Evolutionary conservation across 495 filamentous ascomycete species (phyloP).

Genomic region (Talaromyces wortmannii): DNA sequence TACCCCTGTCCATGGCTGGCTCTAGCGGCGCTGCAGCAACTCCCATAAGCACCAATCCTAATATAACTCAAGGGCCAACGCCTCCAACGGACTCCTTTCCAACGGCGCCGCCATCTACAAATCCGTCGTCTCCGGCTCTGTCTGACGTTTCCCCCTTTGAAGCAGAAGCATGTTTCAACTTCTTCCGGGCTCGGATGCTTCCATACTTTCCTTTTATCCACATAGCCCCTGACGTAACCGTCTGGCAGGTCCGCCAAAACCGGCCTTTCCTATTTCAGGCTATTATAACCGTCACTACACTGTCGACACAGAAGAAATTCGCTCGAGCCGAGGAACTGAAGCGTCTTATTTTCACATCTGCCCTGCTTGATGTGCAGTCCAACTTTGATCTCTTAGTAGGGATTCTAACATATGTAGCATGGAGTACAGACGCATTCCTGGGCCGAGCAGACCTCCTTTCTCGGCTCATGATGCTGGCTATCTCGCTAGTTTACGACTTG

Average conservation of each 20-base stretch:
- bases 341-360: constrained; percentile 11
- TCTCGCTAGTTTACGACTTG: constrained; percentile 20
- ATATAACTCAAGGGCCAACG: background rate
- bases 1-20: background rate
- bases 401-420: constrained; percentile 20
- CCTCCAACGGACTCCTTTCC: background rate
- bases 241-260: constrained; percentile 15
- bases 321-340: constrained; percentile 16
- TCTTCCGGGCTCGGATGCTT: constrained; percentile 34
- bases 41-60: background rate
- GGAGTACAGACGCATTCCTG: constrained; percentile 27
- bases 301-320: constrained; percentile 16
- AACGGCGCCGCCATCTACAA: background rate
- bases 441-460: constrained; percentile 17
- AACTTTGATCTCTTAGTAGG: constrained; percentile 21
- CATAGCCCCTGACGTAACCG: constrained; percentile 12
- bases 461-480: constrained; percentile 22
- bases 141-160: constrained; percentile 14
- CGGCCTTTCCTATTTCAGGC: constrained; percentile 17
- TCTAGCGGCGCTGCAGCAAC: background rate
- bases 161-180: constrained; percentile 25
- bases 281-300: constrained; percentile 15
- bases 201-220: constrained; percentile 34
- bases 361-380: constrained; percentile 15
- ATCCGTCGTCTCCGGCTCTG: background rate